Base-by-base conservation (phyloP, 345 rosid genomes). In the Boechera divaricarpa region DNA sequence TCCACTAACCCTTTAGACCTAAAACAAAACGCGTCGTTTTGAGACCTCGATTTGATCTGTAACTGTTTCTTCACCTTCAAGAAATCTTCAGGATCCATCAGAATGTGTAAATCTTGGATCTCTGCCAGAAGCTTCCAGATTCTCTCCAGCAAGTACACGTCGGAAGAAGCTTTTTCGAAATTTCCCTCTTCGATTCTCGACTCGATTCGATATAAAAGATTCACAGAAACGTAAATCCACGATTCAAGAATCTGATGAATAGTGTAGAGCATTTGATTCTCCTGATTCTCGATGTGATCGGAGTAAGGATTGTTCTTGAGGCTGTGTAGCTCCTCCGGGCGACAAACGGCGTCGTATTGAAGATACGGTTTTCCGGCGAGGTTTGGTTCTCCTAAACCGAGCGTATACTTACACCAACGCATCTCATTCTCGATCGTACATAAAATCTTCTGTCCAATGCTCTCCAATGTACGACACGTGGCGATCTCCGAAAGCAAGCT, bases 11-110 rank as follows among this genome's bases (percentile, higher is more conserved):
- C 87, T 10, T 55, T 85, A 4, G 99, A 94, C 61, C 95, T 44
- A 86, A 94, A 94, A 63, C 98, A 94, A 56, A 92, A 82, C 52
- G 95, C 82, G 28, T 77, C 90, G 70, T 84, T 77, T 72, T 84
- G 90, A n/a, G 75, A 61, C 29, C 31, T 44, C 0, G 90, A 78
- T 39, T 77, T 74, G 73, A 88, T 82, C 5, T 35, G 74, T 4
- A 94, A 65, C 80, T 87, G 91, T 52, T 80, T 87, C 79, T 92
- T 94, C 67, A 94, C 81, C 65, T 74, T 82, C 28, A 94, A 75
- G 84, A 94, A 91, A 84, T 94, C 97, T 65, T 88, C 94, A 0
- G 97, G 97, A 47, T 92, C 98, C 92, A 86, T 85, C 51, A 92
- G 49, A 8, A 92, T 63, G 63, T 88, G 97, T 10, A 94, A 75